Conservation (phyloP, 768 basidiomycete genomes). For the Baorangia bicolor region DNA sequence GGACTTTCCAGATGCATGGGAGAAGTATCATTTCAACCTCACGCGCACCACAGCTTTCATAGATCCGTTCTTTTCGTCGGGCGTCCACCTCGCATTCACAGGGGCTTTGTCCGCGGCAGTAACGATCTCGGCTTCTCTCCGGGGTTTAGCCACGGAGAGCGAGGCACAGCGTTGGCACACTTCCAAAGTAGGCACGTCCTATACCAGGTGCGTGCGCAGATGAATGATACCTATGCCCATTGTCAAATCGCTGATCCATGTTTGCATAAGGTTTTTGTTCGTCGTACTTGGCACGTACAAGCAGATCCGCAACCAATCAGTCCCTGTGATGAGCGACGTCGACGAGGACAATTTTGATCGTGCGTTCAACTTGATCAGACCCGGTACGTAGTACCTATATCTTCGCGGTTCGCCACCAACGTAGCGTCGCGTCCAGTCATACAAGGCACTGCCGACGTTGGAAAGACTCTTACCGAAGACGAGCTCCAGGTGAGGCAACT, state of each 20-base stretch:
- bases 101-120: slow-evolving; percentile 11
- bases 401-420: not conserved
- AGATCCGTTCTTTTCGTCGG: slow-evolving; percentile 14
- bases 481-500: slow-evolving; percentile 4
- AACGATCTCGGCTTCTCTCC: slow-evolving; percentile 10
- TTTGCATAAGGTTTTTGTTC: slow-evolving; percentile 2
- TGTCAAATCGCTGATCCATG: no score
- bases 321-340: slow-evolving; percentile 9
- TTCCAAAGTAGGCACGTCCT: slow-evolving; percentile 8
- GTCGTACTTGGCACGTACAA: slow-evolving; percentile 12
- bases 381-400: not conserved
- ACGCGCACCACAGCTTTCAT: no score
- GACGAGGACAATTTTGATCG: slow-evolving; percentile 14
- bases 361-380: slow-evolving; percentile 9
- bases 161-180: slow-evolving; percentile 14
- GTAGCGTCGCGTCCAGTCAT: not conserved
- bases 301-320: slow-evolving; percentile 12
- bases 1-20: no score
- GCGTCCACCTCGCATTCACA: slow-evolving; percentile 10
- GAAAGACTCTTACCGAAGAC: slow-evolving; percentile 5
- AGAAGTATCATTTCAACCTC: no score
- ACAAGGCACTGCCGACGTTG: slow-evolving; percentile 4
- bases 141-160: slow-evolving; percentile 1
- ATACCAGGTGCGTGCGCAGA: slow-evolving; percentile 7
- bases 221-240: no score